A percentile compares a stretch with the other conserved stretches of the same genome.
phyloP scores from a whole-genome alignment of 495 filamentous ascomycete genomes.

The Penicillium arizonense region DNA sequence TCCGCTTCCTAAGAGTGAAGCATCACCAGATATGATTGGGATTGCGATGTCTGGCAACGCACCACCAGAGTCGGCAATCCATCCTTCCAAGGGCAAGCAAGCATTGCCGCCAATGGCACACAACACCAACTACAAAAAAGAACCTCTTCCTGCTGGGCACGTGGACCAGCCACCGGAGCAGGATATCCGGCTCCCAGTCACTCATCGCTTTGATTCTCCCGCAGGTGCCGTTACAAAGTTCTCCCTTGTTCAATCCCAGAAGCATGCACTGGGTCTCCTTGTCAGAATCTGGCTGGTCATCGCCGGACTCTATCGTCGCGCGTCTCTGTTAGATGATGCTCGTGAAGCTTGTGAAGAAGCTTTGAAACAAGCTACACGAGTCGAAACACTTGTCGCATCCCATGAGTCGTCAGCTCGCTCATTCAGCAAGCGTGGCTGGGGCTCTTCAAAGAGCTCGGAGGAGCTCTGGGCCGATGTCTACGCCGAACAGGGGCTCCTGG shows the following conservation, averaged over 20 bases:
- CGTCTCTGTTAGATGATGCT: constrained; percentile 73
- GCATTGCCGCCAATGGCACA: constrained; percentile 48
- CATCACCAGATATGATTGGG: constrained; percentile 36
- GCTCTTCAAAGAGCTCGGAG: constrained; percentile 69
- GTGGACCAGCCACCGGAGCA: constrained; percentile 49
- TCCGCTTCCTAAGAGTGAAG: constrained; percentile 11
- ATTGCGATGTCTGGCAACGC: constrained; percentile 37
- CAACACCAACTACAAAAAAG: constrained; percentile 43
- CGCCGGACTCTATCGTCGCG: constrained; percentile 79
- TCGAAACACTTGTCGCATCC: constrained; percentile 41
- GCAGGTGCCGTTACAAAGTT: constrained; percentile 39
- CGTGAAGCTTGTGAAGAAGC: constrained; percentile 79
- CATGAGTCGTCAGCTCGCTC: constrained; percentile 49
- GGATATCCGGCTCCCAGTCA: constrained; percentile 48
- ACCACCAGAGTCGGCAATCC: constrained; percentile 17
- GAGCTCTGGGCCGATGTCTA: constrained; percentile 79
- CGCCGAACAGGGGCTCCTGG: constrained; percentile 71
- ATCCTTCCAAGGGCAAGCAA: constrained; percentile 32
- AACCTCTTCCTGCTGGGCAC: constrained; percentile 47
- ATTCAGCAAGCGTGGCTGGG: constrained; percentile 67
- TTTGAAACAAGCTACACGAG: constrained; percentile 56
- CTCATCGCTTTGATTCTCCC: constrained; percentile 45
- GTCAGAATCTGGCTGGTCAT: constrained; percentile 89
- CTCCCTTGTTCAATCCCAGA: constrained; percentile 41
- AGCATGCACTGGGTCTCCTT: constrained; percentile 60